Evolutionary conservation across 352 stramenopile genomes (phyloP), one percentile per base, ranked within the genome.

Genomic region (Halophytophthora batemanensis): DNA sequence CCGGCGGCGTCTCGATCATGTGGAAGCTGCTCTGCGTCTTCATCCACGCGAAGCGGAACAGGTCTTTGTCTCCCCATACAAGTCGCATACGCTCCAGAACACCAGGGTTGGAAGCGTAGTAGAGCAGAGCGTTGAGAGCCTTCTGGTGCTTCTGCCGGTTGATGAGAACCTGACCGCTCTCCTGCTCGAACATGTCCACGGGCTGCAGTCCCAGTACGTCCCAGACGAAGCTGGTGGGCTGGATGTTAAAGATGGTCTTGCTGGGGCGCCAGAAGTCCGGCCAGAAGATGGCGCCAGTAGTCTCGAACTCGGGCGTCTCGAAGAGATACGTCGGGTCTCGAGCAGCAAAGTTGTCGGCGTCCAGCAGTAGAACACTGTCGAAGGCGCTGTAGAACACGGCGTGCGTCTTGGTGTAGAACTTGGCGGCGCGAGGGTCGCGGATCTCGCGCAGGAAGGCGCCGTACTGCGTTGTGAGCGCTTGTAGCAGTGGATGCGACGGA

Each of bases 221-320:
- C 82, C 82, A 93, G 1, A 90, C 62, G 25, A 93, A 66, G 28
- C 66, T 88, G 2, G 56, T 65, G 14, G 50, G 50, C 34, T 89
- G 76, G 37, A 93, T 75, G 52, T 89, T 86, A 56, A 93, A 93
- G 18, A 90, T 87, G 8, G 80, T 89, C 29, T 84, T 73, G 33
- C 66, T 64, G 0, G 74, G 56, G 6, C 65, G 64, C 82, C 82
- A 93, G 51, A 83, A 93, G 39, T 93, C 82, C 4, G 82, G 76
- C 76, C 76, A 87, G 50, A 87, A 87, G 8, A 87, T 34, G 22
- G 76, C 73, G 4, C 76, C 76, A 0, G 41, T 76, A 29, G 21
- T 14, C 7, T 25, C 17, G 29, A 78, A 87, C 45, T 77, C 62
- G 0, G 17, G 6, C 10, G 54, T 62, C 1, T 64, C 59, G 45